These are phyloP conservation scores for Thelephora terrestris DNA, from an alignment of 1,284 basidiomycete genomes.

Conservation along the genomic window DNA sequence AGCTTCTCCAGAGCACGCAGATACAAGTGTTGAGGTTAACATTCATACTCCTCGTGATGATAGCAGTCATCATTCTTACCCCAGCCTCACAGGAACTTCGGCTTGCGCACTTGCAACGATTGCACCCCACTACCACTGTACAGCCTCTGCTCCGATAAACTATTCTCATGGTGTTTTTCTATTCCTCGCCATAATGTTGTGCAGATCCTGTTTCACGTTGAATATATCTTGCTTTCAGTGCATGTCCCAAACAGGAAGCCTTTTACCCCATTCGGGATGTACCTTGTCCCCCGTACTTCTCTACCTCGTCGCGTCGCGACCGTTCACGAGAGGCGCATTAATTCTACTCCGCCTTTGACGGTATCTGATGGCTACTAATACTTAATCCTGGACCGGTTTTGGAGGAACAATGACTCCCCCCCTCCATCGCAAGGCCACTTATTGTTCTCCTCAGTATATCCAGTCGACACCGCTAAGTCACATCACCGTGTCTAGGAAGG, in stretches of 20 bases:
- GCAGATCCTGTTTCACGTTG: too few species aligned
- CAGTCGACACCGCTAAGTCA: background rate
- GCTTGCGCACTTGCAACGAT: background rate
- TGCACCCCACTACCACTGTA: background rate
- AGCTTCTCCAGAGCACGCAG: background rate
- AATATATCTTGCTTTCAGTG: too few species aligned
- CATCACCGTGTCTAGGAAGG: background rate
- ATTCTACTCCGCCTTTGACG: too few species aligned
- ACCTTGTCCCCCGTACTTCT: too few species aligned
- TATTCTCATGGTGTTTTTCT: too few species aligned
- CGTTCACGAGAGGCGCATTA: too few species aligned
- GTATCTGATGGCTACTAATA: too few species aligned
- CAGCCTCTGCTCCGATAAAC: background rate
- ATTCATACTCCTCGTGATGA: background rate
- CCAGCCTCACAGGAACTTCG: background rate
- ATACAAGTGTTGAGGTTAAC: background rate
- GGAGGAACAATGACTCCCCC: slow-evolving; percentile 1
- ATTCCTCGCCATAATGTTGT: too few species aligned
- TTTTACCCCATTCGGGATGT: too few species aligned
- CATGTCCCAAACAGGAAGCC: too few species aligned
- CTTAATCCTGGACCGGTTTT: too few species aligned
- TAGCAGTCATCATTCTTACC: background rate
- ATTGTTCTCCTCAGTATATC: background rate
- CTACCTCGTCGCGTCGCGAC: too few species aligned
- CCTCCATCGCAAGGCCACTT: background rate